Evolutionary conservation across 1,139 yeast species (phyloP).

Genomic region (Geotrichum histeridarum): DNA sequence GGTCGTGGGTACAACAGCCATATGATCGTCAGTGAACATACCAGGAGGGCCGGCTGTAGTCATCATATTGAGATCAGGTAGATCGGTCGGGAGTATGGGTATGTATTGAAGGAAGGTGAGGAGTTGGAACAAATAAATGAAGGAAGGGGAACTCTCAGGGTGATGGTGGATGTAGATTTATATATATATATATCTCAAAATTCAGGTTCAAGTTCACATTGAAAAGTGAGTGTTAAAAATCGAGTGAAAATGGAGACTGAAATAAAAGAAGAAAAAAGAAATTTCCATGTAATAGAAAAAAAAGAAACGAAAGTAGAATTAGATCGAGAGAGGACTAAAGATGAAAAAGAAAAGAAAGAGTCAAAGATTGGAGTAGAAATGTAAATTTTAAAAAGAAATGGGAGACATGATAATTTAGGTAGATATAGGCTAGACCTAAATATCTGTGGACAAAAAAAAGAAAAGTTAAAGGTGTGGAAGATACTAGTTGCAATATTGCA

Average conservation of each 20-base stretch:
- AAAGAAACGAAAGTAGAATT: neutral
- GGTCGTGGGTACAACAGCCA: neutral
- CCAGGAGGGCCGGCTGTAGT: neutral
- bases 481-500: too few species aligned
- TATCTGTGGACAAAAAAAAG: neutral
- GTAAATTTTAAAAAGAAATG: neutral
- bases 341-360: neutral
- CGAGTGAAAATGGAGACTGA: too few species aligned
- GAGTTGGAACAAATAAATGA: neutral
- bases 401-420: neutral
- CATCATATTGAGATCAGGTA: neutral
- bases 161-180: neutral
- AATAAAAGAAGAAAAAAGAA: too few species aligned
- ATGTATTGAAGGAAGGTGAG: neutral
- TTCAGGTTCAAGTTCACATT: neutral
- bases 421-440: neutral
- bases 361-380: too few species aligned
- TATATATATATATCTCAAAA: neutral
- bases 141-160: neutral
- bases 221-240: neutral
- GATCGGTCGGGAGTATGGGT: neutral
- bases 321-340: neutral
- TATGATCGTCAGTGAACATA: neutral
- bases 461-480: too few species aligned
- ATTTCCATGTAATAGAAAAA: too few species aligned